These are phyloP conservation scores for Colletotrichum sojae DNA, from an alignment of 2,329 filamentous ascomycete genomes.

Conservation along the genomic window DNA sequence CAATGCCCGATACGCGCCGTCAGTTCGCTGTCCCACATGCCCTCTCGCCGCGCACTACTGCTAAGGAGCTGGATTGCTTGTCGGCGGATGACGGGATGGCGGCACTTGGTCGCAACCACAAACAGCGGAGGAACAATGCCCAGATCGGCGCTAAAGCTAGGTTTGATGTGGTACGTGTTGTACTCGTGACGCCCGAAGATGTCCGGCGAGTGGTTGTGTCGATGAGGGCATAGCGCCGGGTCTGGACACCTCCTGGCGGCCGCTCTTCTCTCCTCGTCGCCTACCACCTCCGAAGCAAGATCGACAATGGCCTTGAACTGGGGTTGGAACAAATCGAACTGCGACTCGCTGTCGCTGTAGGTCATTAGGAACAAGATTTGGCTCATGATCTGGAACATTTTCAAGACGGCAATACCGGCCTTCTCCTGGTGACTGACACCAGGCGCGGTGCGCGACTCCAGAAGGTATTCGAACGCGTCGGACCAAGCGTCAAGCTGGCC, in stretches of 20 bases:
- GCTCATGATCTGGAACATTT: constrained; percentile 74
- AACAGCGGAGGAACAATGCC: constrained; percentile 77
- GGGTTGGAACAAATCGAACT: constrained; percentile 68
- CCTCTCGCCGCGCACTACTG: constrained; percentile 73
- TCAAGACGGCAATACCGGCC: constrained; percentile 72
- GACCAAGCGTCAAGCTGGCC: constrained; percentile 69
- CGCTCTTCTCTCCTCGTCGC: constrained; percentile 68
- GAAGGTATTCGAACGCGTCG: constrained; percentile 68
- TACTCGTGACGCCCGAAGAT: constrained; percentile 60
- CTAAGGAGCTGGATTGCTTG: constrained; percentile 74
- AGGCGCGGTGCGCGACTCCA: constrained; percentile 63
- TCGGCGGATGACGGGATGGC: constrained; percentile 68
- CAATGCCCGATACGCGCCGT: constrained; percentile 68
- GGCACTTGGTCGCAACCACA: constrained; percentile 76
- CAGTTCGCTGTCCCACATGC: constrained; percentile 78
- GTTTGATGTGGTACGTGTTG: constrained; percentile 67
- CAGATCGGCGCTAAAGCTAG: constrained; percentile 74
- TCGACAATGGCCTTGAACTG: constrained; percentile 70
- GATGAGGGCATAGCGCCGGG: constrained; percentile 59
- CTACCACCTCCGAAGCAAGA: constrained; percentile 71
- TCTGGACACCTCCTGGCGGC: constrained; percentile 62
- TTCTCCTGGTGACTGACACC: constrained; percentile 69
- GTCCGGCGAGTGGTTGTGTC: constrained; percentile 50
- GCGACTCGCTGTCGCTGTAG: constrained; percentile 70
- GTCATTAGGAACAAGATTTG: constrained; percentile 72